Percentiles rank a stretch among this genome's conserved stretches.
Conservation (phyloP, 345 rosid genomes). For the Eutrema yunnanense region DNA sequence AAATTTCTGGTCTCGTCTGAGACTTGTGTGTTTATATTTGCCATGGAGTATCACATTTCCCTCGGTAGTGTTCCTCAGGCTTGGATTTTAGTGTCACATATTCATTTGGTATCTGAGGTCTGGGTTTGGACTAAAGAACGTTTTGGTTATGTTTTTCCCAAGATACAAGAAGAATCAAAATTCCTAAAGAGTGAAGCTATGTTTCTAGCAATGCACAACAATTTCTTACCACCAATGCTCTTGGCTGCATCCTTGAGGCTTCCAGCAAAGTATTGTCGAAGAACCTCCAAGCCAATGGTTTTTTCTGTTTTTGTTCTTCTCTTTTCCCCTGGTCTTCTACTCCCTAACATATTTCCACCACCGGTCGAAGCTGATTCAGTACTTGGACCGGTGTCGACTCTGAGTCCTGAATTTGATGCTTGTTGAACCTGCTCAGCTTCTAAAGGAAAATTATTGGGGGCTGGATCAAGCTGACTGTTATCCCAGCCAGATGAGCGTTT, state of each 20-base stretch:
- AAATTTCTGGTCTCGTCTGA: not conserved
- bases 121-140: not conserved
- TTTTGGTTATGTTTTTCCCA: slow-evolving; percentile 2
- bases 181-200: slow-evolving; percentile 2
- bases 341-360: slow-evolving; percentile 28
- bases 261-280: slow-evolving; percentile 83
- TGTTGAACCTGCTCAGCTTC: slow-evolving; percentile 36
- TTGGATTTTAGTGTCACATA: not conserved
- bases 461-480: slow-evolving; percentile 30
- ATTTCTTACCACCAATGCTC: slow-evolving; percentile 77
- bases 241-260: slow-evolving; percentile 98
- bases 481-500: slow-evolving; percentile 42
- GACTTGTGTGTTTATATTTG: not conserved
- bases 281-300: slow-evolving; percentile 79
- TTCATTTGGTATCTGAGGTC: not conserved
- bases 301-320: slow-evolving; percentile 74
- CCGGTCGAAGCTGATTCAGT: slow-evolving; percentile 31
- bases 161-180: slow-evolving; percentile 1
- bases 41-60: not conserved
- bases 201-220: slow-evolving; percentile 11
- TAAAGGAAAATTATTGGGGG: slow-evolving; percentile 30
- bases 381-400: slow-evolving; percentile 27
- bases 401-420: slow-evolving; percentile 27
- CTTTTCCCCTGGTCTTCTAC: slow-evolving; percentile 51
- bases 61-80: not conserved